Evolutionary conservation across 495 filamentous ascomycete species (phyloP), one percentile per base, ranked within the genome.

Genomic region (Podospora appendiculata): DNA sequence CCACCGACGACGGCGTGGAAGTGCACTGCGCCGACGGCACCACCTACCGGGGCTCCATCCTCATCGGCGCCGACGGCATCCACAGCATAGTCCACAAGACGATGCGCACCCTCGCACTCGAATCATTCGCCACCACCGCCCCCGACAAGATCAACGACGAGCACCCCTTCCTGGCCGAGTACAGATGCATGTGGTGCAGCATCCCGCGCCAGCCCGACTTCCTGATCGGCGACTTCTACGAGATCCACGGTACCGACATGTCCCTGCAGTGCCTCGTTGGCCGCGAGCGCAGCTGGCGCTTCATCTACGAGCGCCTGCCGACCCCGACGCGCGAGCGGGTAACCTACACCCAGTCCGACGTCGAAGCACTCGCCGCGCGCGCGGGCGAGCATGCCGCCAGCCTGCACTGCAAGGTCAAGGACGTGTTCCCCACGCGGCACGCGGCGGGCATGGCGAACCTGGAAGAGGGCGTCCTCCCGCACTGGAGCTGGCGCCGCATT

Each of bases 51-150:
- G 78, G 79, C 2, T 67, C 69, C 52, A 64, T 81, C 40, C 67
- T 83, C 32, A 59, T 82, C 25, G 79, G 78, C 9, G 72, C 69
- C 13, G 79, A 81, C 53, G 78, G 78, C 32, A 67, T 75, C 19
- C 71, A 76, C 52, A 73, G 69, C 33, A 57, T 62, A 6, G 64
- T 70, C 4, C 67, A 76, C 0, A 51, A 70, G 18, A 63, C 63
- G 45, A 68, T 80, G 54, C 68, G 70, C 60, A 52, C 60, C 6
- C 53, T 69, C 44, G 67, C 62, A 6, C 42, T 64, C 32, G 51
- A 63, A 12, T 5, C 38, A 39, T 45, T 52, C 8, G 17, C 56
- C 13, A 34, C 35, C 1, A 7, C 38, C 45, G 45, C 52, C 8
- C 19, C 56, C 13, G 32, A 33, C 1, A 51, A 64, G 12, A 51